A percentile compares a stretch with the other conserved stretches of the same genome.
Conservation (phyloP, 2,329 filamentous ascomycete species). For the Pyricularia sp. region DNA sequence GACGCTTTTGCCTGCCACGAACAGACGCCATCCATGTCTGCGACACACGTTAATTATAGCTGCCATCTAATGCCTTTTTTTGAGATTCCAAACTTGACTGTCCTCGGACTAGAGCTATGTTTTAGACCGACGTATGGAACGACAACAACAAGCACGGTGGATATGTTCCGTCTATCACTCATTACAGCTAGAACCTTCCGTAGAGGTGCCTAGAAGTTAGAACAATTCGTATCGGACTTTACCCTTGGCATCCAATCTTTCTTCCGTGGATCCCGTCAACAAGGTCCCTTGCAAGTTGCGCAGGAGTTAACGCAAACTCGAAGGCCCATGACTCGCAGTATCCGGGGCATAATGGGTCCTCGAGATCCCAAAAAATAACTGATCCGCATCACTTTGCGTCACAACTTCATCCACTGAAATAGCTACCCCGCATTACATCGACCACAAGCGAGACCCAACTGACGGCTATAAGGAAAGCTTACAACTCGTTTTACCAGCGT, state of each 20-base stretch:
- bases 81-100: neutral
- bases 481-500: neutral
- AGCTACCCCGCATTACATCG: neutral
- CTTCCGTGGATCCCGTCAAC: too few species aligned
- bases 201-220: neutral
- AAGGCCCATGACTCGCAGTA: neutral
- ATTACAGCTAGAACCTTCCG: neutral
- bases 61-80: neutral
- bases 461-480: neutral
- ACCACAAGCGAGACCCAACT: neutral
- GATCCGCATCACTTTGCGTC: neutral
- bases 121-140: too few species aligned
- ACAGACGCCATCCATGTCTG: neutral
- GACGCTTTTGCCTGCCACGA: neutral
- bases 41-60: neutral
- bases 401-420: neutral
- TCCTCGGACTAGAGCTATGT: too few species aligned
- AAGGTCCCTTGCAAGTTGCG: neutral
- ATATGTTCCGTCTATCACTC: neutral
- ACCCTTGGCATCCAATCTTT: neutral
- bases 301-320: neutral
- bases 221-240: neutral
- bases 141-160: too few species aligned
- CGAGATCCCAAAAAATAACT: neutral
- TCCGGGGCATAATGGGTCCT: neutral